phyloP scores from a whole-genome alignment of 2,329 filamentous ascomycete species.

The Fusarium metavorans region DNA sequence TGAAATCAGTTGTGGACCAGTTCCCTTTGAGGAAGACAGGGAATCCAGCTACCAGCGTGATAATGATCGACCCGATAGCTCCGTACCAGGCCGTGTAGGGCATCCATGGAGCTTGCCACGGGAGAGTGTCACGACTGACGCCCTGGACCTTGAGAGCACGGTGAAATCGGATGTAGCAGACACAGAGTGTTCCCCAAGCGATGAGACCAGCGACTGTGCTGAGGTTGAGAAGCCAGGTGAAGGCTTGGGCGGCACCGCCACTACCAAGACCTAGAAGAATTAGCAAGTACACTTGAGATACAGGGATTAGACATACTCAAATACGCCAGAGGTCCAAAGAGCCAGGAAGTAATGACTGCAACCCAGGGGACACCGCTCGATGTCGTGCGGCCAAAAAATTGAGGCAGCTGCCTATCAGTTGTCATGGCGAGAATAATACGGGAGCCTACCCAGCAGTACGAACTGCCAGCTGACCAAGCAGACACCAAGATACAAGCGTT shows the following conservation, averaged over 20 bases:
- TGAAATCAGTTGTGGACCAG: constrained; percentile 73
- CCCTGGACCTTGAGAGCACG: constrained; percentile 60
- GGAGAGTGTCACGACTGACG: constrained; percentile 63
- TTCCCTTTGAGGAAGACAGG: constrained; percentile 76
- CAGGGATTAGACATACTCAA: constrained; percentile 68
- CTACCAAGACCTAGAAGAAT: constrained; percentile 28
- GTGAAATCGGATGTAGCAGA: constrained; percentile 71
- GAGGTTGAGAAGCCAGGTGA: constrained; percentile 79
- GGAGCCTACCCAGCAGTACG: constrained; percentile 65
- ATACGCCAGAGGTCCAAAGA: constrained; percentile 75
- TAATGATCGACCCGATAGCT: constrained; percentile 67
- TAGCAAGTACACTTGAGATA: fast-evolving
- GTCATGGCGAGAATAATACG: constrained; percentile 78
- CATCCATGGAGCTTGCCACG: constrained; percentile 65
- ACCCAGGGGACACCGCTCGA: constrained; percentile 71
- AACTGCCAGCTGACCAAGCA: constrained; percentile 72
- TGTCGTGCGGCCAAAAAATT: constrained; percentile 69
- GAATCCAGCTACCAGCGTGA: constrained; percentile 82
- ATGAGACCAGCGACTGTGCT: constrained; percentile 72
- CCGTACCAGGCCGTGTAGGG: constrained; percentile 74
- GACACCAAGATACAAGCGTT: constrained; percentile 76
- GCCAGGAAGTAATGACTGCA: constrained; percentile 65
- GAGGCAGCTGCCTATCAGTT: constrained; percentile 74
- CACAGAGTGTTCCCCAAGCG: constrained; percentile 69
- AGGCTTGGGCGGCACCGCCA: constrained; percentile 70